Base-by-base conservation (phyloP, 2,329 filamentous ascomycete species). In the Ceratocystis diversiconidia region DNA sequence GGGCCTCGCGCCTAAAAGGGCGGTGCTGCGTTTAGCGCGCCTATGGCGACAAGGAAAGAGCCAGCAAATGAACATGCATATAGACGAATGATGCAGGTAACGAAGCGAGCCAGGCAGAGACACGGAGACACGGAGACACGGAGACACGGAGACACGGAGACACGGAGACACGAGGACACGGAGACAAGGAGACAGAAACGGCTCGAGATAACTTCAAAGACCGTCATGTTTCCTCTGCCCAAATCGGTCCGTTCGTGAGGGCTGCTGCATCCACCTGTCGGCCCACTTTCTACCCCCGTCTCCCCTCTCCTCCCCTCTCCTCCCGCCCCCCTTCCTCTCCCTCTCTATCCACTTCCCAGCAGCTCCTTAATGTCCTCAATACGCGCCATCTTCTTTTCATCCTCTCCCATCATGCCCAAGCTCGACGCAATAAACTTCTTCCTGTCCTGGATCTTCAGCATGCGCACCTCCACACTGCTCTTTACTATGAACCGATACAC, bases 381-480 rank as follows among this genome's bases (percentile, higher is more conserved):
- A 48, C 90, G 81, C 74, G 94, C 88, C 68, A 90, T 79, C 73
- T 86, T 90, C 81, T 94, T 96, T 75, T 96, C 92, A 69, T 96
- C 92, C 68, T 96, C 91, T 65, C 81, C 88, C 84, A 96, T 95
- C 85, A 99, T 92, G 1, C 94, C 94, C 43, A 99, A 77, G 0
- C 89, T 94, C 17, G 89, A 92, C n/a, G 94, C 94, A 77, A 95
- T 89, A 71, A 95, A 95, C 79, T 92, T 97, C 79, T 99, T 99
- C 72, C 92, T 79, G 70, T 97, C 92, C 74, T 99, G 95, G 43
- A 99, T 85, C 74, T 82, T 85, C 70, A 99, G 74, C 91, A 99
- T 99, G 74, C 92, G 85, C 75, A 94, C 89, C 78, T 99, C 94
- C 48, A 99, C 95, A 69, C 90, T 96, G 60, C 87, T 85, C 75